Conservation (phyloP, 2,329 filamentous ascomycete genomes). For the Colletotrichum echinochloae region DNA sequence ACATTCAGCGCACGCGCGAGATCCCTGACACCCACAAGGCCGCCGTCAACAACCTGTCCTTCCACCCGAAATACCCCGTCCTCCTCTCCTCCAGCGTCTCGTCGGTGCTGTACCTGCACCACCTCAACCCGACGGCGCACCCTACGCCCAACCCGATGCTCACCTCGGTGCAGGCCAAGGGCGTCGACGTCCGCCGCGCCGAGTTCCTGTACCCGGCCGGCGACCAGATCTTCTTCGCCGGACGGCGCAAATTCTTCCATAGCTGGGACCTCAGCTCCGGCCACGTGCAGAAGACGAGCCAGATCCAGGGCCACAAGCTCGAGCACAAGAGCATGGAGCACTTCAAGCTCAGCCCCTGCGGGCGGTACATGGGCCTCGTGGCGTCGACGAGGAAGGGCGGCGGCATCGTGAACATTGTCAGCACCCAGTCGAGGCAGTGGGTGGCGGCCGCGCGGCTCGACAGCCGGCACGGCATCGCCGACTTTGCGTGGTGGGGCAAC, state of each 20-base stretch:
- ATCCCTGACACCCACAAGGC: conserved; percentile 83
- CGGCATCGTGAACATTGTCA: conserved; percentile 87
- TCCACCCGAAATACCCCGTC: conserved; percentile 90
- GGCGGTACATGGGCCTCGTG: conserved; percentile 85
- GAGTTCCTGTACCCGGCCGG: conserved; percentile 80
- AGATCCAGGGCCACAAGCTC: conserved; percentile 79
- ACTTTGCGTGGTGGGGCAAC: conserved; percentile 93
- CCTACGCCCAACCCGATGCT: conserved; percentile 88
- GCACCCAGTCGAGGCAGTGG: conserved; percentile 87
- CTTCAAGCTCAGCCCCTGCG: conserved; percentile 89
- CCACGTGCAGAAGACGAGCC: conserved; percentile 82
- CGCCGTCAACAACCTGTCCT: conserved; percentile 84
- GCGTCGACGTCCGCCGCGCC: conserved; percentile 86
- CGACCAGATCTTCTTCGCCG: conserved; percentile 87
- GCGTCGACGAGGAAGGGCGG: conserved; percentile 87
- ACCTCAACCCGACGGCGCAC: conserved; percentile 80
- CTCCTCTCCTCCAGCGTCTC: conserved; percentile 90
- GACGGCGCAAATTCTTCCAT: conserved; percentile 91
- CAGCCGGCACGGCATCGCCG: conserved; percentile 83
- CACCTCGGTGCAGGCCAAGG: conserved; percentile 87
- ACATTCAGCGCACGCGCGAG: conserved; percentile 90
- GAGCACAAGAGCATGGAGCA: conserved; percentile 93
- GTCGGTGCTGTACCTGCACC: conserved; percentile 88
- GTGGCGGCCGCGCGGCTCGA: conserved; percentile 84
- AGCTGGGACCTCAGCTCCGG: conserved; percentile 91